phyloP scores from a whole-genome alignment of 2,329 filamentous ascomycete genomes.

The Verticillium nonalfalfae region DNA sequence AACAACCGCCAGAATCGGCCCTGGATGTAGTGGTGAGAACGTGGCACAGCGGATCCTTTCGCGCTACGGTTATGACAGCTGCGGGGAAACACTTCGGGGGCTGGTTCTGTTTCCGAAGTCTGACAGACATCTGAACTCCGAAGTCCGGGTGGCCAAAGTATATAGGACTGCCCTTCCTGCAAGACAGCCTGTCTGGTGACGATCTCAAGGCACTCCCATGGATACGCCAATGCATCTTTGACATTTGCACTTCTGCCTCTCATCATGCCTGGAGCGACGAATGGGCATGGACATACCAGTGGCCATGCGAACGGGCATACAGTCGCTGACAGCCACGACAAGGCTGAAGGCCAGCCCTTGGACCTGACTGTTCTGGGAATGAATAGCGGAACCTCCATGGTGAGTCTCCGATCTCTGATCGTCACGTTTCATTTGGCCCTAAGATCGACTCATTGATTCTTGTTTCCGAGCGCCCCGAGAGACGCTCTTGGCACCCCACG shows the following conservation, averaged over 20 bases:
- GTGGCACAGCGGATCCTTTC: neutral
- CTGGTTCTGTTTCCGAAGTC: neutral
- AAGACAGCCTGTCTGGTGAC: no score
- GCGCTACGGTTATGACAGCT: neutral
- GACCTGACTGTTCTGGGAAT: conserved; percentile 48
- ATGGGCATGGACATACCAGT: neutral
- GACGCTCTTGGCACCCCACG: neutral
- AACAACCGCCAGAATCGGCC: neutral
- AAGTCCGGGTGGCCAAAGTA: neutral
- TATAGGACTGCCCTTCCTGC: neutral
- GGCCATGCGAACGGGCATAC: neutral
- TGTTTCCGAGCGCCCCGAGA: neutral
- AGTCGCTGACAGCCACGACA: neutral
- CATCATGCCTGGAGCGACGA: neutral
- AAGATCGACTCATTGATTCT: neutral
- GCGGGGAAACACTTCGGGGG: neutral
- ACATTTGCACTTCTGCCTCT: neutral
- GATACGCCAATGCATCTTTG: neutral
- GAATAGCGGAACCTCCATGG: conserved; percentile 46
- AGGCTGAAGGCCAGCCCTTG: conserved; percentile 20
- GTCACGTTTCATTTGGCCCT: neutral
- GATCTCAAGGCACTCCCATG: neutral
- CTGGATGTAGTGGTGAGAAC: neutral
- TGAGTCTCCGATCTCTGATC: conserved; percentile 14
- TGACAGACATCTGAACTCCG: neutral